phyloP scores from a whole-genome alignment of 768 basidiomycete species.

The Lyophyllum semitale region DNA sequence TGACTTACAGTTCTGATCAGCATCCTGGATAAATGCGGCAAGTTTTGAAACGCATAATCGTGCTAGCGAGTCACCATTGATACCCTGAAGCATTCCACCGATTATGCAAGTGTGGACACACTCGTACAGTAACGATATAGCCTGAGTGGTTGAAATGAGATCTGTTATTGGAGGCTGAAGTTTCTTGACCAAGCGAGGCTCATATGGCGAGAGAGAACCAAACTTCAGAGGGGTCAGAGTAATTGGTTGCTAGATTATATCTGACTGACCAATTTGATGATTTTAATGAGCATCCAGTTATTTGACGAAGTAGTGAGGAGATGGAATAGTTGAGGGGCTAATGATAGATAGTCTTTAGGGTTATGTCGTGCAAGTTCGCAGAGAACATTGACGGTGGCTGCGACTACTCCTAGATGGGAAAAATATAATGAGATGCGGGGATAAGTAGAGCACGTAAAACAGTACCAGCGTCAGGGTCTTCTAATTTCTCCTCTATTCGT shows the following conservation, averaged over 20 bases:
- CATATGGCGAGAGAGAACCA: slow-evolving; percentile 87
- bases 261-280: slow-evolving; percentile 81
- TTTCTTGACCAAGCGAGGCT: slow-evolving; percentile 93
- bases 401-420: slow-evolving; percentile 72
- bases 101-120: slow-evolving; percentile 98
- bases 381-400: slow-evolving; percentile 90
- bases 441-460: background rate
- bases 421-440: background rate
- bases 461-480: slow-evolving; percentile 73
- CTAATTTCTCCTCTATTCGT: slow-evolving; percentile 77
- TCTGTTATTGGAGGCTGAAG: slow-evolving; percentile 92
- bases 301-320: slow-evolving; percentile 92
- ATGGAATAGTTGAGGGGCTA: slow-evolving; percentile 93
- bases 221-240: slow-evolving; percentile 55
- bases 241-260: background rate
- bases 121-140: slow-evolving; percentile 95
- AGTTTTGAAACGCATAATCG: slow-evolving; percentile 91
- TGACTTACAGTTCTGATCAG: slow-evolving; percentile 91
- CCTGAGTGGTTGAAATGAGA: slow-evolving; percentile 92
- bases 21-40: slow-evolving; percentile 86
- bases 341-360: slow-evolving; percentile 76
- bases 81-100: slow-evolving; percentile 89
- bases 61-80: slow-evolving; percentile 78
- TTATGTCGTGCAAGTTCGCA: slow-evolving; percentile 87
- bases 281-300: slow-evolving; percentile 99